Base-by-base conservation (phyloP, 2,329 filamentous ascomycete genomes). In the Pseudonectria buxi region DNA sequence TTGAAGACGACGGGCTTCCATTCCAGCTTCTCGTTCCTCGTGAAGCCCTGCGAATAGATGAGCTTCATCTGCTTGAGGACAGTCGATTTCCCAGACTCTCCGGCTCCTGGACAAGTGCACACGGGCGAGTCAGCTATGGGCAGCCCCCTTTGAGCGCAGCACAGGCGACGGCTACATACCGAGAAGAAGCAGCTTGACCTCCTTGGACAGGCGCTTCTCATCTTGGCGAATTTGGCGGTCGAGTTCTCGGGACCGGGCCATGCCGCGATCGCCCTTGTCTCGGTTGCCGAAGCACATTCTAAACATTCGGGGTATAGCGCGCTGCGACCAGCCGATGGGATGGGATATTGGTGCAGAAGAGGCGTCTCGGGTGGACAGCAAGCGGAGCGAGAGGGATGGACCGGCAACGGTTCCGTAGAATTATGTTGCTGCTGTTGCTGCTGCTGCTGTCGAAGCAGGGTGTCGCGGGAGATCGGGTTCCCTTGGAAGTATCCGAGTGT, bases 41-140 rank as follows among this genome's bases (percentile, higher is more conserved):
- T 86, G 67, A 96, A 96, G 33, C 92, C 90, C 61, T 88, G 81
- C 11, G 87, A 81, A 61, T 96, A 92, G 52, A 98, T 95, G 63
- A 98, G 81, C 62, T 90, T 90, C 92, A 98, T 96, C 71, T 96
- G 90, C 69, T 96, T 96, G 47, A 96, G 77, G 40, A 96, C 89
- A 2, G 90, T 96, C 7, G 90, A 95, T 66, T 96, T 96, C 47
- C 90, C 63, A 30, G 63, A 64, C 85, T 96, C 90, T 57, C 90
- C 90, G 53, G 90, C 90, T 62, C 90, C 89, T 95, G 50, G 5
- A 45, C 33, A 26, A 26, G 33, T 24, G 38, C 38, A 32, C 30
- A 40, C 18, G 18, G 14, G 30, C 18, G 18, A 10, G 13, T 38
- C 14, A 28, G 26, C 14, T 26, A 24, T n/a, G 13, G 24, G 26